Percentiles rank a stretch among this genome's conserved stretches.
Evolutionary conservation across 2,329 filamentous ascomycete genomes (phyloP).

Genomic region (Calycina marina): DNA sequence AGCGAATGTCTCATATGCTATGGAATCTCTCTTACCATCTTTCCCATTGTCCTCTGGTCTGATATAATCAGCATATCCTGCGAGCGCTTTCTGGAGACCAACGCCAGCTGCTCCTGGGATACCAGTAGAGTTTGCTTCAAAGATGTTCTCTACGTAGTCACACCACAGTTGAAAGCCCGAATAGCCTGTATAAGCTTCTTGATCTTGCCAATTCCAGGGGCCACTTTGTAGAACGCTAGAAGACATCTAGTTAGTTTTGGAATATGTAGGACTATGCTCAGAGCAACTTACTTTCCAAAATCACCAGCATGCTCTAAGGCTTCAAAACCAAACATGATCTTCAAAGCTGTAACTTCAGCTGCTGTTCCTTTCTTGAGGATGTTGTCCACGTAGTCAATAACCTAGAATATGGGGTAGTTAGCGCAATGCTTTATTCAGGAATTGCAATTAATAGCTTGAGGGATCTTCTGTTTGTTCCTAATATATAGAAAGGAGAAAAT

Average conservation of each 20-base stretch:
- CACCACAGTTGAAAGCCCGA: not conserved
- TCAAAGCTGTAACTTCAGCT: conserved; percentile 27
- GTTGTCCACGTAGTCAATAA: conserved; percentile 33
- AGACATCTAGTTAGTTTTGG: not conserved
- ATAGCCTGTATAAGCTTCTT: not conserved
- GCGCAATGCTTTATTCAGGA: no score
- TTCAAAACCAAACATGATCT: conserved; percentile 33
- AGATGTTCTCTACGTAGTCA: not conserved
- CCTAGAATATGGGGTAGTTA: no score
- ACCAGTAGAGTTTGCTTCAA: not conserved
- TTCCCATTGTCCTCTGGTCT: not conserved
- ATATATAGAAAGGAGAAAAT: no score
- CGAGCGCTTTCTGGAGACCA: not conserved
- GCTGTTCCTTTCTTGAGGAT: conserved; percentile 27
- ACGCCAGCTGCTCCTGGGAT: not conserved
- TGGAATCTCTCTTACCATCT: not conserved
- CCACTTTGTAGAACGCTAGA: not conserved
- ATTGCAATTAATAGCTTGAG: no score
- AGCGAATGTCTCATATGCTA: not conserved
- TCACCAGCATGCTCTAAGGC: conserved; percentile 24
- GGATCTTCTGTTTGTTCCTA: no score
- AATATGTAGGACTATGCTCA: conserved; percentile 19
- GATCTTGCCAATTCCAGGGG: not conserved
- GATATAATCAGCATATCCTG: not conserved
- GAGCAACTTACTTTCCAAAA: conserved; percentile 1